phyloP scores from a whole-genome alignment of 2,329 filamentous ascomycete genomes.

The Tolypocladium guangdongense region DNA sequence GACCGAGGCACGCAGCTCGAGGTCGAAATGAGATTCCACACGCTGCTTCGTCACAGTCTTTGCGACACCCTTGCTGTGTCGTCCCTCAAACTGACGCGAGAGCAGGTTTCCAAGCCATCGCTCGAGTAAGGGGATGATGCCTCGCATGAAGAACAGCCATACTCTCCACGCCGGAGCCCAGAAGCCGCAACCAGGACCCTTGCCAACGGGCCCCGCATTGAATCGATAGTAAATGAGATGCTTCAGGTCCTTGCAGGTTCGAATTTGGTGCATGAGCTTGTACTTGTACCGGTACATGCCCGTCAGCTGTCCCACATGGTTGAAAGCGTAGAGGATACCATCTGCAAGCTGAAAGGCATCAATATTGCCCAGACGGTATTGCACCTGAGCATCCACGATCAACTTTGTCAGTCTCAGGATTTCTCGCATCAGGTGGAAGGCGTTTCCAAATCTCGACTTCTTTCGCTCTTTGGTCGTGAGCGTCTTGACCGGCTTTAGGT shows the following conservation, averaged over 20 bases:
- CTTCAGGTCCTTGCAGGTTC: constrained; percentile 97
- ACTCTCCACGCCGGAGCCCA: constrained; percentile 98
- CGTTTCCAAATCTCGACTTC: constrained; percentile 98
- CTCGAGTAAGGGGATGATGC: constrained; percentile 92
- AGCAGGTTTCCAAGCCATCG: constrained; percentile 95
- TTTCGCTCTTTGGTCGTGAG: constrained; percentile 97
- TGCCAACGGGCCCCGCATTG: constrained; percentile 92
- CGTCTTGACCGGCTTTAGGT: constrained; percentile 97
- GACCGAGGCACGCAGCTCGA: constrained; percentile 92
- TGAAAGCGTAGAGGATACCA: constrained; percentile 98
- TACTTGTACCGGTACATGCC: constrained; percentile 99
- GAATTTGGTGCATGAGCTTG: constrained; percentile 99
- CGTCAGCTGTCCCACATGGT: constrained; percentile 94
- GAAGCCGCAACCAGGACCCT: constrained; percentile 95
- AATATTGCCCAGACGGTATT: constrained; percentile 94
- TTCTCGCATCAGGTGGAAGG: constrained; percentile 97
- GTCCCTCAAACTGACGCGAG: constrained; percentile 94
- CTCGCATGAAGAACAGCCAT: constrained; percentile 98
- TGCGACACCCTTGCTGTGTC: constrained; percentile 96
- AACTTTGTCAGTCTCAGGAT: constrained; percentile 92
- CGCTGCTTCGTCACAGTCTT: constrained; percentile 99
- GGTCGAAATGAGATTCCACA: constrained; percentile 95
- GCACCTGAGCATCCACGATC: constrained; percentile 96
- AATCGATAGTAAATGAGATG: constrained; percentile 99
- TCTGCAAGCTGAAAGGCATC: constrained; percentile 98